A percentile compares a stretch with the other conserved stretches of the same genome.
Evolutionary conservation across 129 eudicot species (phyloP).

Genomic region (Arctium lappa): DNA sequence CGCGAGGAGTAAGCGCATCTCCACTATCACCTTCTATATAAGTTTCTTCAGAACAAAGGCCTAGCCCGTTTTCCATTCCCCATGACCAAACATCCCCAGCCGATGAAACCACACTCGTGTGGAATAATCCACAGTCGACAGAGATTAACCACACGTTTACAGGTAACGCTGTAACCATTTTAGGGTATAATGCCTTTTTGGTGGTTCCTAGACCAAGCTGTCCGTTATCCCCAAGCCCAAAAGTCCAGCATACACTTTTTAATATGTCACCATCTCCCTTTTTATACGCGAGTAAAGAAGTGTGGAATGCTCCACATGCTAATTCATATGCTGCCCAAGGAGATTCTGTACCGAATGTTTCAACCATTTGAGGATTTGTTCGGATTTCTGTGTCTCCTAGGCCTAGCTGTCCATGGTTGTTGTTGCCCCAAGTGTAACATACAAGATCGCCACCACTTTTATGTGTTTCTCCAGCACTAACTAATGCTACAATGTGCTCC

Average conservation of each 20-base stretch:
- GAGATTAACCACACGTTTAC: slow-evolving; percentile 41
- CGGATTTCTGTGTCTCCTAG: slow-evolving; percentile 77
- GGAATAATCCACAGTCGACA: slow-evolving; percentile 83
- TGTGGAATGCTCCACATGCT: slow-evolving; percentile 89
- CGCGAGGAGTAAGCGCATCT: slow-evolving; percentile 65
- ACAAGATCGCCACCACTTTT: slow-evolving; percentile 46
- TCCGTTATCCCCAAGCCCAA: slow-evolving; percentile 88
- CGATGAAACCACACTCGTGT: slow-evolving; percentile 77
- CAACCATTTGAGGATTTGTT: slow-evolving; percentile 44
- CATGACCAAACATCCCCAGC: slow-evolving; percentile 96
- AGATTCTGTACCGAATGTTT: slow-evolving; percentile 45
- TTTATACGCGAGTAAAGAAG: slow-evolving; percentile 55
- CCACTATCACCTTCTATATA: slow-evolving; percentile 55
- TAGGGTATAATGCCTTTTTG: slow-evolving; percentile 39
- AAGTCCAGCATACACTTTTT: slow-evolving; percentile 71
- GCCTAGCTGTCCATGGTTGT: slow-evolving; percentile 86
- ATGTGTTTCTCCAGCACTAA: slow-evolving; percentile 55
- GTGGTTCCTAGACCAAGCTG: slow-evolving; percentile 86
- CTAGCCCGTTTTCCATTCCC: slow-evolving; percentile 96
- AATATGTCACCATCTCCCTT: slow-evolving; percentile 43
- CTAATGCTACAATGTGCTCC: slow-evolving; percentile 88
- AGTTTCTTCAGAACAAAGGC: slow-evolving; percentile 71
- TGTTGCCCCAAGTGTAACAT: slow-evolving; percentile 91
- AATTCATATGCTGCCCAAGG: slow-evolving; percentile 60
- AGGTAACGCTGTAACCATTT: slow-evolving; percentile 54